Base-by-base conservation (phyloP, 1,284 basidiomycete genomes). In the Mycosarcoma mackinlayi region DNA sequence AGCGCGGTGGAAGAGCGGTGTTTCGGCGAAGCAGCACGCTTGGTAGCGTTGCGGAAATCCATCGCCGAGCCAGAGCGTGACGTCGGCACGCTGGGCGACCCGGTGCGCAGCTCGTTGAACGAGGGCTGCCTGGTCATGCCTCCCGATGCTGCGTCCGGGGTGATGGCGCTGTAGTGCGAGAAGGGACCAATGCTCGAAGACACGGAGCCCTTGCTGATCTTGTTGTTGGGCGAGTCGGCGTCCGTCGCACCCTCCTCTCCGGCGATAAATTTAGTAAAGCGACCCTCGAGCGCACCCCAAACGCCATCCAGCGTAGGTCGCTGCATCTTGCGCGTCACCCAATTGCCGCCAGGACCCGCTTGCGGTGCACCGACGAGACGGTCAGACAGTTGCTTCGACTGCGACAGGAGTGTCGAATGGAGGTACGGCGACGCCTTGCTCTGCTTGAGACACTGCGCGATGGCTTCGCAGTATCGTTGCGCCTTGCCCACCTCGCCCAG, bases 211-310 rank as follows among this genome's bases (percentile, higher is more conserved):
- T 58, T 81, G 70, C 41, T 80, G 71, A 41, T 72, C 73, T 73
- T 65, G 28, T 73, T 65, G 28, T 87, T 8, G 83, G 83, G 54
- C 42, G 72, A 59, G 80, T 84, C 64, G 83, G 86, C 44, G 83
- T 62, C 52, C n/a, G 45, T 9, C 10, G 33, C 60, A 13, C 62
- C 71, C 11, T 81, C 80, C 41, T 82, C 80, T 13, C 80, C 96
- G 13, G 94, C 93, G 65, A 99, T 95, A 75, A 99, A 91, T 82
- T 96, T 96, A 27, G 93, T 94, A 73, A 99, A 89, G 13, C 91
- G 88, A n/a, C 92, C 91, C 83, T 95, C 95, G 24, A 98, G 87
- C 88, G 93, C 97, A 51, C 90, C 91, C 51, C 95, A 92, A 44
- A 98, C 88, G 41, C 90, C 91, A 78, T 97, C 94, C 49, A 98